A percentile compares a stretch with the other conserved stretches of the same genome.
Evolutionary conservation across 139 green algal species (phyloP).

Genomic region (Closterium sp.): DNA sequence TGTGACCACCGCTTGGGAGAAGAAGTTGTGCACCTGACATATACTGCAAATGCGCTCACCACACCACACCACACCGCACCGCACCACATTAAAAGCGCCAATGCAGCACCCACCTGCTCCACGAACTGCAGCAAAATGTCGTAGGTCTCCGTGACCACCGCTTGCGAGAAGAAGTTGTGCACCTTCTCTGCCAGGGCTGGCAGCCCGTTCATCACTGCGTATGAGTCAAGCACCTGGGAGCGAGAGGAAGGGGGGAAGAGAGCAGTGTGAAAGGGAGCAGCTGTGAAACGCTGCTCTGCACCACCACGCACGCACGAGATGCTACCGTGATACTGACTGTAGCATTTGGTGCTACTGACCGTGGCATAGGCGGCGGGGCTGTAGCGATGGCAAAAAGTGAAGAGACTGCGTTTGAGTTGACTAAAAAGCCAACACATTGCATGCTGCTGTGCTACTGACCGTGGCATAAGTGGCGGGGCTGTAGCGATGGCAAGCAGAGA

Average conservation of each 20-base stretch:
- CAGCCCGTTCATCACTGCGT: slow-evolving; percentile 43
- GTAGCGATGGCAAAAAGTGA: background rate
- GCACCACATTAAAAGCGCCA: too few relatives aligned
- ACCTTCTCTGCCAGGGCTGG: slow-evolving; percentile 27
- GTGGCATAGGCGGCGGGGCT: too few relatives aligned
- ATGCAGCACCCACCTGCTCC: slow-evolving; percentile 17
- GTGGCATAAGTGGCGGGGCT: too few relatives aligned
- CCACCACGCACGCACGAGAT: too few relatives aligned
- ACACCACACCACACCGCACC: background rate
- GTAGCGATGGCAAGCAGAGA: too few relatives aligned
- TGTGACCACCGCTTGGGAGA: slow-evolving; percentile 14
- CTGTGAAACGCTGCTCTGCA: too few relatives aligned
- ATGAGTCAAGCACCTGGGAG: slow-evolving; percentile 42
- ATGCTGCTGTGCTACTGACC: too few relatives aligned
- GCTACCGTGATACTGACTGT: too few relatives aligned
- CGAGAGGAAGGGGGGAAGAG: background rate
- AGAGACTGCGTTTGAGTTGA: too few relatives aligned
- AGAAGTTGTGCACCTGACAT: background rate
- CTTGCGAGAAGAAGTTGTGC: slow-evolving; percentile 27
- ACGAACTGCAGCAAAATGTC: background rate
- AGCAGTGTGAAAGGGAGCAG: too few relatives aligned
- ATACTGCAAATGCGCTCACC: background rate
- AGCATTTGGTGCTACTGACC: too few relatives aligned
- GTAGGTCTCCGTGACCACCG: background rate
- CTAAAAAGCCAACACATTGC: too few relatives aligned